These are phyloP conservation scores for Pelargonium citronellum DNA, from an alignment of 441 rosid genomes.

Conservation along the genomic window DNA sequence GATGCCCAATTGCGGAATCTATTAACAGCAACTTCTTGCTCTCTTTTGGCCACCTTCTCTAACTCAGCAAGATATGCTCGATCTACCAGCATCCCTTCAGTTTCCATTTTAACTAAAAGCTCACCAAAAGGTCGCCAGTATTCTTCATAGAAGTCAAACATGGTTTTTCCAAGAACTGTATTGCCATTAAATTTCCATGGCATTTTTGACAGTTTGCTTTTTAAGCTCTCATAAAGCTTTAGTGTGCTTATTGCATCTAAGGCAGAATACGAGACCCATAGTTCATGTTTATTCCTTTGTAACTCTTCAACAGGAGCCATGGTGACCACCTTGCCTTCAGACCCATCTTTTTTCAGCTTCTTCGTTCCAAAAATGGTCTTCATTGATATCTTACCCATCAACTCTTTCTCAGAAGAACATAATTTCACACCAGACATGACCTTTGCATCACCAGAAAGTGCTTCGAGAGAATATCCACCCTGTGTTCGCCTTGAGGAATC, in stretches of 20 bases:
- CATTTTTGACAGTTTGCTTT: constrained; percentile 40
- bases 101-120: constrained; percentile 80
- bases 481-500: constrained; percentile 69
- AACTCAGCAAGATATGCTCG: constrained; percentile 68
- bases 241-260: constrained; percentile 85
- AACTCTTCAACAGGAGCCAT: constrained; percentile 82
- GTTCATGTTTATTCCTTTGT: constrained; percentile 61
- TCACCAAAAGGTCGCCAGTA: constrained; percentile 87
- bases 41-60: constrained; percentile 81
- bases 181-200: constrained; percentile 58
- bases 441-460: constrained; percentile 61
- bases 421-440: constrained; percentile 46
- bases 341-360: constrained; percentile 85
- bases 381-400: constrained; percentile 84
- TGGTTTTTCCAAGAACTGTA: constrained; percentile 36
- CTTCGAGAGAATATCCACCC: constrained; percentile 96
- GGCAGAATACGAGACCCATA: constrained; percentile 90
- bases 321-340: constrained; percentile 63
- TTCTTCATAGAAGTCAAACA: constrained; percentile 72
- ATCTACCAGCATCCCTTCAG: constrained; percentile 88
- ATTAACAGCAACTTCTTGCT: constrained; percentile 63
- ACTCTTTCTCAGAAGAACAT: constrained; percentile 36
- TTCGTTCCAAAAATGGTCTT: constrained; percentile 76
- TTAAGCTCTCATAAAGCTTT: constrained; percentile 78
- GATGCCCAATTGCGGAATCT: constrained; percentile 86